Evolutionary conservation across 768 basidiomycete genomes (phyloP).

Genomic region (Mrakia hoshinonis): DNA sequence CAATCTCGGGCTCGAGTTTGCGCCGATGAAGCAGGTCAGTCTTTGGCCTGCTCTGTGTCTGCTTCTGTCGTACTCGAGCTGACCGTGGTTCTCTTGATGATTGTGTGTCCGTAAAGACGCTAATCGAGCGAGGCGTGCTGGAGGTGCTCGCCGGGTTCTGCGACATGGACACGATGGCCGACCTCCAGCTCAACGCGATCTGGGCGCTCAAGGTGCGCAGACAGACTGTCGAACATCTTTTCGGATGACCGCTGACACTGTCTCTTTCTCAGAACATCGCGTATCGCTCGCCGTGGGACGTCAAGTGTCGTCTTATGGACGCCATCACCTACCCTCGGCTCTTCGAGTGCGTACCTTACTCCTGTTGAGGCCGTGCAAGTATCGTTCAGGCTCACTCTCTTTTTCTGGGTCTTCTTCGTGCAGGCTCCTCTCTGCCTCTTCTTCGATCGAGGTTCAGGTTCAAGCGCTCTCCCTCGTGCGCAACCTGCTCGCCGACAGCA

Average conservation of each 20-base stretch:
- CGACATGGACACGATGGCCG: neutral
- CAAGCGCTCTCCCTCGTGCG: neutral
- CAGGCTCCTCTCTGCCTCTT: neutral
- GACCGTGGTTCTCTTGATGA: neutral
- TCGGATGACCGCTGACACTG: neutral
- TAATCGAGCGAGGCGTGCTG: constrained; percentile 1
- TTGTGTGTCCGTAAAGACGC: neutral
- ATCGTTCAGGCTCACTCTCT: neutral
- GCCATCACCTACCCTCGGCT: neutral
- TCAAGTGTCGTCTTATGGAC: neutral
- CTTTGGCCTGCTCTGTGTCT: neutral
- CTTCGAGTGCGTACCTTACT: neutral
- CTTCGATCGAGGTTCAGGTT: neutral
- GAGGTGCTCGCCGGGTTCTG: neutral
- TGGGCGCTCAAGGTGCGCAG: neutral
- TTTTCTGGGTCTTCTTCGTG: neutral
- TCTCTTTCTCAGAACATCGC: neutral
- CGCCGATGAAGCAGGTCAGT: constrained; percentile 64
- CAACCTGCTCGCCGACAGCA: constrained; percentile 9
- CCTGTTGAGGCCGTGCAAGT: too few relatives aligned
- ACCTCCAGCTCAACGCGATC: neutral
- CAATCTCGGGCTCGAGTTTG: constrained; percentile 79
- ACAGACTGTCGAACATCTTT: too few relatives aligned
- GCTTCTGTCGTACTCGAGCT: neutral
- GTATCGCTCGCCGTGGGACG: neutral